A percentile compares a stretch with the other conserved stretches of the same genome.
Conservation (phyloP, 352 stramenopile genomes). For the Elongisporangium prolatum region DNA sequence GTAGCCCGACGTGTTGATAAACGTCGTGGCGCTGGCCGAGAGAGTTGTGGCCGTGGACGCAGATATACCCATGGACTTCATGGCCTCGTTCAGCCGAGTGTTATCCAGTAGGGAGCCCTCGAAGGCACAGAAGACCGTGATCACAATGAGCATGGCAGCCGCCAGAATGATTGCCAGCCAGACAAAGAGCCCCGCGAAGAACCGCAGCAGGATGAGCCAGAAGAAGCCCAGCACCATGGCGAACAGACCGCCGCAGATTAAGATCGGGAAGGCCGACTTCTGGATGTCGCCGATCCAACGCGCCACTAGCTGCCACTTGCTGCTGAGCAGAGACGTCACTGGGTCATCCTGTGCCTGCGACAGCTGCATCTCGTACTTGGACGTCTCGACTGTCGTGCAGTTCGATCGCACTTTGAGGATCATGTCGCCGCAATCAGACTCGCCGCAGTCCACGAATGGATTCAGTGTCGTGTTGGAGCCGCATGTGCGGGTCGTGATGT, state of each 20-base stretch:
- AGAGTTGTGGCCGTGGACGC: conserved; percentile 22
- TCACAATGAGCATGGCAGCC: conserved; percentile 52
- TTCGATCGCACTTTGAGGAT: conserved; percentile 30
- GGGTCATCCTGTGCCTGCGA: conserved; percentile 37
- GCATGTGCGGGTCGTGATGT: conserved; percentile 25
- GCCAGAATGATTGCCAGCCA: conserved; percentile 74
- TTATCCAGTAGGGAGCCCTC: conserved; percentile 59
- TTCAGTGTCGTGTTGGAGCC: conserved; percentile 37
- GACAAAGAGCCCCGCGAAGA: conserved; percentile 72
- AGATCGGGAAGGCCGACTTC: conserved; percentile 69
- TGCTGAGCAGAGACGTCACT: conserved; percentile 53
- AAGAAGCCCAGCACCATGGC: conserved; percentile 63
- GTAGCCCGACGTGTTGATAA: conserved; percentile 52
- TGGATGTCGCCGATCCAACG: conserved; percentile 76
- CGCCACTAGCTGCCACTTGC: conserved; percentile 64
- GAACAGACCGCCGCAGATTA: conserved; percentile 69
- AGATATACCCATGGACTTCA: conserved; percentile 48
- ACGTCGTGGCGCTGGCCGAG: conserved; percentile 37
- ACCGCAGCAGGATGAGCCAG: conserved; percentile 73
- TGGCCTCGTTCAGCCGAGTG: conserved; percentile 36
- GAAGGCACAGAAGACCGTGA: conserved; percentile 77
- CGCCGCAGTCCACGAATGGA: conserved; percentile 43
- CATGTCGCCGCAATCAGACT: conserved; percentile 40
- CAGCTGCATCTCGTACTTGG: conserved; percentile 34
- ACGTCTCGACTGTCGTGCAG: conserved; percentile 52